These are phyloP conservation scores for Xylaria sp. DNA, from an alignment of 2,329 filamentous ascomycete species.

Conservation along the genomic window DNA sequence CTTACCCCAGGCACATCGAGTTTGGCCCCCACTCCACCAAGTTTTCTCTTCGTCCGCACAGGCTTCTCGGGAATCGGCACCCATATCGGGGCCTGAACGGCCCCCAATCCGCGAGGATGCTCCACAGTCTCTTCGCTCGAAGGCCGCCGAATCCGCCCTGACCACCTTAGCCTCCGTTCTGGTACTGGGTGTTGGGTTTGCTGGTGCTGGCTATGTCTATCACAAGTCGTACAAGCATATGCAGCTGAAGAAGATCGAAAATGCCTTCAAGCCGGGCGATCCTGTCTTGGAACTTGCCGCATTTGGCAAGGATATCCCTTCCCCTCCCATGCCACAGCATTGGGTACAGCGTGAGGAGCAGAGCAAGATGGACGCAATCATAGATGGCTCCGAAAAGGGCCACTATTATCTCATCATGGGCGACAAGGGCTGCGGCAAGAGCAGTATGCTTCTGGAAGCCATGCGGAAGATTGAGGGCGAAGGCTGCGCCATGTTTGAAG, in stretches of 20 bases:
- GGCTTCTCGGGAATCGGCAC: slow-evolving; percentile 7
- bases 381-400: slow-evolving; percentile 72
- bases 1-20: slow-evolving; percentile 11
- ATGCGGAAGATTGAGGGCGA: slow-evolving; percentile 93
- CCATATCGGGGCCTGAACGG: slow-evolving; percentile 5
- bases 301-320: slow-evolving; percentile 61
- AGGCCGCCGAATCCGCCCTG: slow-evolving; percentile 75
- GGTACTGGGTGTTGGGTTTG: slow-evolving; percentile 70
- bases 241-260: slow-evolving; percentile 89
- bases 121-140: slow-evolving; percentile 51
- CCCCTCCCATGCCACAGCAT: slow-evolving; percentile 57
- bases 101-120: slow-evolving; percentile 31
- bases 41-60: slow-evolving; percentile 25
- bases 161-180: slow-evolving; percentile 78
- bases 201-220: slow-evolving; percentile 74
- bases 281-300: slow-evolving; percentile 84
- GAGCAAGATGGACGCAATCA: slow-evolving; percentile 77
- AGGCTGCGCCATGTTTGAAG: slow-evolving; percentile 93
- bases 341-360: slow-evolving; percentile 91
- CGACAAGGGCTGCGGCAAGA: slow-evolving; percentile 96
- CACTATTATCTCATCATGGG: slow-evolving; percentile 93
- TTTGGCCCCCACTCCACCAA: slow-evolving; percentile 26
- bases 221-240: slow-evolving; percentile 87
- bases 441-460: slow-evolving; percentile 91
- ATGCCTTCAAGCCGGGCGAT: slow-evolving; percentile 90